Evolutionary conservation across 2,329 filamentous ascomycete genomes (phyloP).

Genomic region (Fusarium tjaetaba): DNA sequence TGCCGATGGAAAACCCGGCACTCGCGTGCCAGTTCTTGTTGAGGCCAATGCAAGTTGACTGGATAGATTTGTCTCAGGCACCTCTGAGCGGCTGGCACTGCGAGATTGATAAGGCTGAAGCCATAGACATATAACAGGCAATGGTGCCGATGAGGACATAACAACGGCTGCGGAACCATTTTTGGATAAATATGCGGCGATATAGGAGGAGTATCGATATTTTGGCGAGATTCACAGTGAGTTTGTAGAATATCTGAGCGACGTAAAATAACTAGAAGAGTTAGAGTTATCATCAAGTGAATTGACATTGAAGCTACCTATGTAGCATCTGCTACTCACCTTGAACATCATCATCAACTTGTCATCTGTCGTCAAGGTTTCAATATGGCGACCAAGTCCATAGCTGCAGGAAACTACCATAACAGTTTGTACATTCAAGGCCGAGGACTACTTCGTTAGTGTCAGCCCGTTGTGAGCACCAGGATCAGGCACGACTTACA

Average conservation of each 20-base stretch:
- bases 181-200: constrained; percentile 62
- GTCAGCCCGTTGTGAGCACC: background rate
- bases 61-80: constrained; percentile 56
- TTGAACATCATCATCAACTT: constrained; percentile 51
- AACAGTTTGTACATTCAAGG: constrained; percentile 49
- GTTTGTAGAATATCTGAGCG: constrained; percentile 64
- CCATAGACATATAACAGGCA: constrained; percentile 57
- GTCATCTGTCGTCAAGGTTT: constrained; percentile 47
- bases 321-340: constrained; percentile 33
- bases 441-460: constrained; percentile 45
- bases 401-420: constrained; percentile 54
- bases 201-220: constrained; percentile 63
- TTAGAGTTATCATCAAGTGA: background rate
- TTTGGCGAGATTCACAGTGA: constrained; percentile 64
- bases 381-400: constrained; percentile 56
- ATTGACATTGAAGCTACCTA: background rate
- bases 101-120: constrained; percentile 57
- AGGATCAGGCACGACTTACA: constrained; percentile 40
- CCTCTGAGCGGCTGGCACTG: constrained; percentile 60
- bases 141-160: constrained; percentile 55
- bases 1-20: constrained; percentile 57
- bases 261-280: constrained; percentile 58
- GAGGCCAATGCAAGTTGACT: constrained; percentile 57
- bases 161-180: constrained; percentile 57
- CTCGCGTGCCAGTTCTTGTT: constrained; percentile 61